Evolutionary conservation across 2,329 filamentous ascomycete species (phyloP), one percentile per base, ranked within the genome.

Genomic region (Hysterium pulicare): DNA sequence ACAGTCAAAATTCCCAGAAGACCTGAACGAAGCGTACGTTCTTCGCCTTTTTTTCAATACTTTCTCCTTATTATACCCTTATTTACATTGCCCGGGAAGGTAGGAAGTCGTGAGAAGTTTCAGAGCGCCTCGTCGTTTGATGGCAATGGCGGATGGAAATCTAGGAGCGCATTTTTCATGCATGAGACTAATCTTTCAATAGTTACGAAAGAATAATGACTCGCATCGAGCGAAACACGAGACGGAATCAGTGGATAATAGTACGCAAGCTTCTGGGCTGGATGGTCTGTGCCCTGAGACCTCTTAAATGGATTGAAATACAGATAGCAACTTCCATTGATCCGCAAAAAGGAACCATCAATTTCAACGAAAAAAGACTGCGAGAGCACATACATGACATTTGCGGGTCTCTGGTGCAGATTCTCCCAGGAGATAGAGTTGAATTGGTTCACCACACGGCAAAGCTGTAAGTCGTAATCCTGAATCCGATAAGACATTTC

Each of bases 291-390:
- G 67, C 70, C 1, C 65, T 61, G 36, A 57, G 71, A 0, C 58
- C 67, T 0, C 48, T 74, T 0, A 65, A 64, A 40, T 67, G 64
- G 62, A 53, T 68, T 39, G 70, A 73, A 45, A 63, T 74, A 3
- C 58, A 71, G 21, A 63, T 67, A 3, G 64, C 63, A 7, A 44
- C 69, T 1, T 57, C 62, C 1, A 55, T 69, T 1, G 44, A 67
- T 38, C 8, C 57, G 2, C 50, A 59, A 1, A 26, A 53, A 1
- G 43, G 56, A 20, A 44, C 23, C 0, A 40, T 70, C 1, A 49
- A 65, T 17, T 47, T 58, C 5, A 46, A 64, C 10, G 46, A 50
- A 3, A 38, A 48, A 11, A 47, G 47, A 33, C 45, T 68, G 2
- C 45, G 48, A 1, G 24, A 8, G 8, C 51, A 67, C 28, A 46